These are phyloP conservation scores for Aureobasidium sp. DNA, from an alignment of 2,329 filamentous ascomycete species.

Conservation along the genomic window DNA sequence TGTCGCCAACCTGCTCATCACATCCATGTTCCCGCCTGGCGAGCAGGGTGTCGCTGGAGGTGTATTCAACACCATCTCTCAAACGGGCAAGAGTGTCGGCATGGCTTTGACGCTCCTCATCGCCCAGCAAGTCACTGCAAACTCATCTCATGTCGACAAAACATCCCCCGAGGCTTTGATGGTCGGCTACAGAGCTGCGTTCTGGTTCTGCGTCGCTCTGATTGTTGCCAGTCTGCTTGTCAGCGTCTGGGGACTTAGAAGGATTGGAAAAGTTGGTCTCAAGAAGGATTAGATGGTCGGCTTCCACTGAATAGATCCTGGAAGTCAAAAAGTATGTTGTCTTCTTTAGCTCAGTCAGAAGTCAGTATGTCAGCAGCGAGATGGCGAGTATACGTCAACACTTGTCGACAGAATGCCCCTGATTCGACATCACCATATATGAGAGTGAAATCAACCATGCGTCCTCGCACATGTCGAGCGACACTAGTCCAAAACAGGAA, in stretches of 20 bases:
- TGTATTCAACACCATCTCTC: conserved; percentile 40
- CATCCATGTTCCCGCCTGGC: conserved; percentile 34
- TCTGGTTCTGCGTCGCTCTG: conserved; percentile 37
- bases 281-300: conserved; percentile 34
- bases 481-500: too few relatives aligned
- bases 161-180: conserved; percentile 31
- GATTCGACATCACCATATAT: too few relatives aligned
- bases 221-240: conserved; percentile 28
- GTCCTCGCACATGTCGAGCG: too few relatives aligned
- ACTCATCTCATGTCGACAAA: conserved; percentile 25
- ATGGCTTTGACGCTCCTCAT: conserved; percentile 35
- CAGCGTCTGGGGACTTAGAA: conserved; percentile 35
- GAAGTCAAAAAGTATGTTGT: neutral
- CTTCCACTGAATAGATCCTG: neutral
- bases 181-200: conserved; percentile 37
- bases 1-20: conserved; percentile 38
- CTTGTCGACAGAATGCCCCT: too few relatives aligned
- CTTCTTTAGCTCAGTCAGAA: too few relatives aligned
- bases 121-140: conserved; percentile 26
- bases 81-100: conserved; percentile 38
- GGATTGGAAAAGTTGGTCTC: conserved; percentile 39
- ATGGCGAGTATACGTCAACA: too few relatives aligned
- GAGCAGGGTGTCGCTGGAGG: conserved; percentile 40
- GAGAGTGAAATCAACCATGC: too few relatives aligned
- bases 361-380: too few relatives aligned